Evolutionary conservation across 176 grass and related monocot species (phyloP), one percentile per base, ranked within the genome.

Genomic region (Poa pratensis): DNA sequence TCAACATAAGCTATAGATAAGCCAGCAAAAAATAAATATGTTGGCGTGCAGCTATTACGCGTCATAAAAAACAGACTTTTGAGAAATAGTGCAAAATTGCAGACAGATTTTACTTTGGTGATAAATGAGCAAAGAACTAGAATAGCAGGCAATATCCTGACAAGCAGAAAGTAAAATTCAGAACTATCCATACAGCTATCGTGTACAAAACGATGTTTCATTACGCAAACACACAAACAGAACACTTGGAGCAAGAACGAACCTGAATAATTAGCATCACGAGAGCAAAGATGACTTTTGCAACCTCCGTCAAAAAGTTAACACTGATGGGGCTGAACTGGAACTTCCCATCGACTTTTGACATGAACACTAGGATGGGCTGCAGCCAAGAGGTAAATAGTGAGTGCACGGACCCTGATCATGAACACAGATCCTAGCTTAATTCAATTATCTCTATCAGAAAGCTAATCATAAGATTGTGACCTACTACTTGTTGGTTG

Each of bases 281-380:
- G 0, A 98, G 82, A 57, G 96, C 96, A 91, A 99, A 96, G 39
- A 92, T 54, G 78, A 99, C 90, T 91, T 96, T 99, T 78, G 92
- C 77, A 88, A 96, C 32, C 85, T 99, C 93, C 1, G 93, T 95
- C 87, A 98, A 85, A 79, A 98, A 95, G 80, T 99, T 99, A 75
- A 99, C 91, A 52, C 93, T 95, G 81, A 98, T 92, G 48, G 96
- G 96, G 81, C 91, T 98, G 86, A 98, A 98, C 82, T 92, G 87
- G 59, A 98, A 95, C 85, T 94, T 95, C 51, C 96, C 96, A 71
- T 98, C 91, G 14, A 98, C 93, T 86, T 98, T 98, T 52, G 89
- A 98, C 93, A 98, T 96, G 79, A 94, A 99, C 73, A 98, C 96
- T 80, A 98, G 89, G 75, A 98, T 95, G 73, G 96, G 96, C 96